phyloP scores from a whole-genome alignment of 1,284 basidiomycete genomes.

The Sporisorium scitamineum region DNA sequence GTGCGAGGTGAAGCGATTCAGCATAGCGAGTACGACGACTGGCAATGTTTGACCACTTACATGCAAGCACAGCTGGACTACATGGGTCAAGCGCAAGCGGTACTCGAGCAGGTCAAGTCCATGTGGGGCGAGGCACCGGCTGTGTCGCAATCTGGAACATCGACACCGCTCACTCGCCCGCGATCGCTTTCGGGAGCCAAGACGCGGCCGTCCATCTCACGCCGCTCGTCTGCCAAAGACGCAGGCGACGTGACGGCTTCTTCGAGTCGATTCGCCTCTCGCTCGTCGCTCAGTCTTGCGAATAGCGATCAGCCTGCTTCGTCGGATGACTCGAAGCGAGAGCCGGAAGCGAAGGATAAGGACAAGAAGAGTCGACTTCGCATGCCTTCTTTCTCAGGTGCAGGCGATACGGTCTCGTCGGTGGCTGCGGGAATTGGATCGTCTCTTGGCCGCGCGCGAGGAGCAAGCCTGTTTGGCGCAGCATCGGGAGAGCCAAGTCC shows the following conservation, averaged over 20 bases:
- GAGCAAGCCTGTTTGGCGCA: slow-evolving; percentile 10
- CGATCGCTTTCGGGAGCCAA: slow-evolving; percentile 19
- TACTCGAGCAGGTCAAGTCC: slow-evolving; percentile 54
- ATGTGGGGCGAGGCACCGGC: slow-evolving; percentile 28
- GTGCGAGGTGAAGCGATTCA: slow-evolving; percentile 49
- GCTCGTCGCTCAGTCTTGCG: slow-evolving; percentile 33
- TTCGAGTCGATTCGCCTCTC: slow-evolving; percentile 18
- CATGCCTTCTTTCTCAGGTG: slow-evolving; percentile 45
- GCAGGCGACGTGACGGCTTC: slow-evolving; percentile 7
- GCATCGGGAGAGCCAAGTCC: slow-evolving; percentile 12
- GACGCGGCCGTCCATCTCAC: slow-evolving; percentile 27
- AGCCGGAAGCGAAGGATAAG: slow-evolving; percentile 18
- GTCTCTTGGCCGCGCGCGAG: slow-evolving; percentile 22
- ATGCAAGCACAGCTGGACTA: slow-evolving; percentile 58
- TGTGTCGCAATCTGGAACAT: slow-evolving; percentile 5
- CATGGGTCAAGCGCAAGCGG: slow-evolving; percentile 46
- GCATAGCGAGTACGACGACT: slow-evolving; percentile 55
- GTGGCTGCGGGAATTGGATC: slow-evolving; percentile 34
- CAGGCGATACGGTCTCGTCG: slow-evolving; percentile 35
- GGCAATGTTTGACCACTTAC: slow-evolving; percentile 49
- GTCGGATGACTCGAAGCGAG: slow-evolving; percentile 16
- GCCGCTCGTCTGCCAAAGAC: slow-evolving; percentile 30
- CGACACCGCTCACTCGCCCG: slow-evolving; percentile 19
- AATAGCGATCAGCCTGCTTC: slow-evolving; percentile 15
- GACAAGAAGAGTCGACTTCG: slow-evolving; percentile 23